Evolutionary conservation across 306 rosid species (phyloP), one percentile per base, ranked within the genome.

Genomic region (Delonix regia): DNA sequence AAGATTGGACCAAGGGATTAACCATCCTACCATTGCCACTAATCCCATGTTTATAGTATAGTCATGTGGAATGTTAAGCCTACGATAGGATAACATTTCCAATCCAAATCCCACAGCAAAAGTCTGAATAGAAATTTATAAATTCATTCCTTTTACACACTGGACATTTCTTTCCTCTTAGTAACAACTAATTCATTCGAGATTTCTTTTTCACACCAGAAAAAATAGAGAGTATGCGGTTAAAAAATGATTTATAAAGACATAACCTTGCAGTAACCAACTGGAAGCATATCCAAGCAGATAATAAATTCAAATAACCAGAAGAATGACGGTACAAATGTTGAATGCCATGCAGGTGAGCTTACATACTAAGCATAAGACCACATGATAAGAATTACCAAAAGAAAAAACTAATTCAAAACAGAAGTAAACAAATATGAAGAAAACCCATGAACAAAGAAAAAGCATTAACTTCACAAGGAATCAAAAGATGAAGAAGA

Each of bases 371-470:
- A 53, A 71, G 48, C 72, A 81, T 73, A 71, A 49, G 70, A 61
- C 67, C 36, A 77, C 36, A 38, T 49, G 55, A 73, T 34, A 53
- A 74, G 60, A 73, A 69, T 69, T 69, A 39, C 15, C 61, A 75
- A 74, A 34, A 79, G 68, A 30, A 75, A 49, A 42, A 69, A 39
- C 61, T 57, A 39, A 57, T 42, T 9, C 66, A 30, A 73, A 78
- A 75, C 66, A 21, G 59, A 64, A 15, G 52, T 9, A 30, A 60
- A 55, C 61, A 70, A 66, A 59, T 56, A 64, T 24, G 24, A 2
- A 44, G 68, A 77, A 65, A 66, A 25, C 5, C 14, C 62, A 75
- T 47, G 63, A 60, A 80, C 75, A 65, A 76, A 71, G 55, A 72
- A 71, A 34, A 25, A n/a, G 57, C 38, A 47, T 16, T 30, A 64